These are phyloP conservation scores for Hibiscus tridactylites DNA, from an alignment of 345 rosid species.

Conservation along the genomic window DNA sequence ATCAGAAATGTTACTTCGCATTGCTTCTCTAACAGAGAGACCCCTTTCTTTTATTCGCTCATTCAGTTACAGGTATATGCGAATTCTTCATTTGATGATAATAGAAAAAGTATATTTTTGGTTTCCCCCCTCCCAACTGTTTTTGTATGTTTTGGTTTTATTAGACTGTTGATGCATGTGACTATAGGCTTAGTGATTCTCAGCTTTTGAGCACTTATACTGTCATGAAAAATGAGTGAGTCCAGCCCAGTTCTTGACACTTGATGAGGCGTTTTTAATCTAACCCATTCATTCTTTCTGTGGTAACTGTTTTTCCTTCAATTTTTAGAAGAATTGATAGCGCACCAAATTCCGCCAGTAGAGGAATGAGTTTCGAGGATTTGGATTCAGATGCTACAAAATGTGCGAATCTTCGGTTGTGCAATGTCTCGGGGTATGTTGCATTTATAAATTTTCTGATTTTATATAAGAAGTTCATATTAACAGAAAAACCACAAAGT, in stretches of 20 bases:
- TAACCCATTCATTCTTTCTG: neutral
- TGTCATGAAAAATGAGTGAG: conserved; percentile 7
- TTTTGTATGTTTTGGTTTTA: neutral
- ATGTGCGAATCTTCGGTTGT: conserved; percentile 37
- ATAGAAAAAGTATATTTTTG: neutral
- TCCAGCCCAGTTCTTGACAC: neutral
- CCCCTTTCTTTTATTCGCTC: conserved; percentile 7
- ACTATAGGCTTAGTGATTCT: neutral
- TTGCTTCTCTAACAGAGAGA: neutral
- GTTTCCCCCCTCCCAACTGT: neutral
- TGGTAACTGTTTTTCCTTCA: neutral
- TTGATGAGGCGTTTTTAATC: neutral
- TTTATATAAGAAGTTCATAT: neutral
- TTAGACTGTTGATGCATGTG: neutral
- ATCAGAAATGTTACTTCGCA: neutral
- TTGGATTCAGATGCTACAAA: conserved; percentile 22
- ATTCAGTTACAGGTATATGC: neutral
- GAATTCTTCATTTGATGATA: neutral
- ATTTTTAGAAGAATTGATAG: conserved; percentile 15
- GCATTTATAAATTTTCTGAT: neutral
- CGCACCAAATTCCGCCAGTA: conserved; percentile 3
- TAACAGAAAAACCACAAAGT: too few species aligned
- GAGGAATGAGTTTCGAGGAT: conserved; percentile 37
- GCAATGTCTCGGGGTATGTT: conserved; percentile 57
- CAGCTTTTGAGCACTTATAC: neutral